Evolutionary conservation across 2,329 filamentous ascomycete genomes (phyloP), one percentile per base, ranked within the genome.

Genomic region (Trichoderma sp.): DNA sequence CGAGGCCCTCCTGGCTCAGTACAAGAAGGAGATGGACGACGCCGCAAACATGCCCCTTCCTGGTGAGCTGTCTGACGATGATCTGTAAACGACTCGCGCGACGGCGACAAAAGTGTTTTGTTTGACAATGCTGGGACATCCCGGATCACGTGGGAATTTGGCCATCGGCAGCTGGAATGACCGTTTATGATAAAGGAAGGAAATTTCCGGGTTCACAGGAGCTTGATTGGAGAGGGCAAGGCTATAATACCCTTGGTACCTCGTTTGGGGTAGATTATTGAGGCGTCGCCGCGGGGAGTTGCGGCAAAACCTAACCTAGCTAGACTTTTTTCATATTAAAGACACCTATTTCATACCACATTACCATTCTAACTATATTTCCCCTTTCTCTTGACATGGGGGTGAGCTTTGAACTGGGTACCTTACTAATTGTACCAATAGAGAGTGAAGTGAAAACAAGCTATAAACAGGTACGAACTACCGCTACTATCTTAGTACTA

Each of bases 21-120:
- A 97, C 87, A 85, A 91, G 82, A 85, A 91, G 83, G 96, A 99
- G 87, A 97, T 99, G 93, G 83, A 88, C 71, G 87, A 86, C 61
- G 96, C 96, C 72, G 89, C 91, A 72, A 76, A 86, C 73, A 89
- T 91, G 89, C 94, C 96, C 77, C 92, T 99, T 77, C 96, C 96
- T 74, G 94, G 94, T 79, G 96, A 98, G 88, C 92, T 96, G 74
- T 95, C 97, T 76, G 89, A 93, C 74, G 87, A 90, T 71, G 85
- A 87, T 79, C 80, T 87, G 81, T 87, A 86, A 84, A 83, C 74
- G 76, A 76, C 70, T 76, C 72, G 70, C 69, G 71, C 72, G 69
- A 71, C 73, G 69, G 73, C 70, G 73, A 72, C 73, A 71, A 74
- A 71, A 72, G 67, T 73, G 72, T 71, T 69, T 65, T 69, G 39